phyloP scores from a whole-genome alignment of 1,284 basidiomycete genomes.

The Austropuccinia psidii region DNA sequence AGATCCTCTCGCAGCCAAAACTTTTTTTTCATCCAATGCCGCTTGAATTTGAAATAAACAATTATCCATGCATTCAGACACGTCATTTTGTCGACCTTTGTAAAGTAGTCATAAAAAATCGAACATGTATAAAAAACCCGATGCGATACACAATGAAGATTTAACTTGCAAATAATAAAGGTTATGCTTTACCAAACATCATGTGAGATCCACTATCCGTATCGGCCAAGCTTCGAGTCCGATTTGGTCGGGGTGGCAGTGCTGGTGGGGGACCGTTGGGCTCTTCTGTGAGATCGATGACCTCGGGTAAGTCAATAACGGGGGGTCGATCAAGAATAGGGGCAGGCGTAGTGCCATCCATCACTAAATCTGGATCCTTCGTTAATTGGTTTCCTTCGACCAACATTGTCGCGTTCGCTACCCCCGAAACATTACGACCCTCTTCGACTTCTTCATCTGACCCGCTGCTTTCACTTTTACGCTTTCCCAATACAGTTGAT shows the following conservation, averaged over 20 bases:
- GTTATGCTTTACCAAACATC: conserved; percentile 82
- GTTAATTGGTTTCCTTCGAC: conserved; percentile 23
- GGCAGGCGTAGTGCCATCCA: background rate
- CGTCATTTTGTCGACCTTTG: conserved; percentile 88
- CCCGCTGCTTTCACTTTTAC: conserved; percentile 51
- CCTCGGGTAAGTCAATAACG: background rate
- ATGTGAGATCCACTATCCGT: conserved; percentile 61
- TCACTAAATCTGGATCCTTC: background rate
- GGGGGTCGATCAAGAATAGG: background rate
- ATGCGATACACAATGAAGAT: background rate
- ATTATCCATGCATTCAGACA: conserved; percentile 97
- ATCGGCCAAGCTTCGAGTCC: conserved; percentile 40
- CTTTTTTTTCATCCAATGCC: conserved; percentile 60
- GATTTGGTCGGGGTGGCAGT: conserved; percentile 19
- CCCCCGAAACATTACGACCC: background rate
- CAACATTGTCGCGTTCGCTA: background rate
- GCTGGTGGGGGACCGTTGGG: conserved; percentile 9
- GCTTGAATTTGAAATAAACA: conserved; percentile 98
- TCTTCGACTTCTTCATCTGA: conserved; percentile 36
- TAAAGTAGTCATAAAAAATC: too few relatives aligned
- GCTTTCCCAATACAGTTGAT: conserved; percentile 64
- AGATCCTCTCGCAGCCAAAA: conserved; percentile 49
- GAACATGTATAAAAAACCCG: background rate
- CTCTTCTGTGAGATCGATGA: conserved; percentile 33
- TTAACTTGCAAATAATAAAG: background rate